Evolutionary conservation across 768 basidiomycete species (phyloP).

Genomic region (Gyrodon lividus): DNA sequence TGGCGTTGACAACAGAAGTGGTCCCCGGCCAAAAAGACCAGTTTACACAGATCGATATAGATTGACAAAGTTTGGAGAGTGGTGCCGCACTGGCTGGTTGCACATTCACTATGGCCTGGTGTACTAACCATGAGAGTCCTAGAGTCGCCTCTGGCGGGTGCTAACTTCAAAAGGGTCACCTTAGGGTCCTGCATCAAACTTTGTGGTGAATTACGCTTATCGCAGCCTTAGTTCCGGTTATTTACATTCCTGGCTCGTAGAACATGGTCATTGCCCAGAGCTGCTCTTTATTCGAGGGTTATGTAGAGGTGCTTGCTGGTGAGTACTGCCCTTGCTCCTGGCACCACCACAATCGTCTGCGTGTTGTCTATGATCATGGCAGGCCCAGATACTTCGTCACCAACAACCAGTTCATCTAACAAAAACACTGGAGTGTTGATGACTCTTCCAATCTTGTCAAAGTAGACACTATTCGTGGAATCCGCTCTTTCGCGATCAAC

Average conservation of each 20-base stretch:
- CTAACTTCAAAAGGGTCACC: too few species aligned
- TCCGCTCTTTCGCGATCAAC: slow-evolving; percentile 46
- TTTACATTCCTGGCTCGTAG: neutral
- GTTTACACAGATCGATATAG: too few species aligned
- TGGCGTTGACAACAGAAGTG: too few species aligned
- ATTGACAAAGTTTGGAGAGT: too few species aligned
- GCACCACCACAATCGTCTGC: slow-evolving; percentile 89
- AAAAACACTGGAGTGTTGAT: slow-evolving; percentile 78
- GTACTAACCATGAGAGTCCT: too few species aligned
- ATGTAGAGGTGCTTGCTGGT: slow-evolving; percentile 68
- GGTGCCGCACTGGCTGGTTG: too few species aligned
- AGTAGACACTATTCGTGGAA: slow-evolving; percentile 69
- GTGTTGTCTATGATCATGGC: slow-evolving; percentile 95
- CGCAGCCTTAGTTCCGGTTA: neutral
- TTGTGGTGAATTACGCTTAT: too few species aligned
- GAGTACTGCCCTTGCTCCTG: slow-evolving; percentile 63
- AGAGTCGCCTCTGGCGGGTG: too few species aligned
- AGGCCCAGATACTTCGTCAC: slow-evolving; percentile 77
- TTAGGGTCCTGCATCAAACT: too few species aligned
- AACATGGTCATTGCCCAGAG: neutral
- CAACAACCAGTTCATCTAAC: slow-evolving; percentile 62
- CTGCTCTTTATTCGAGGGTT: slow-evolving; percentile 34
- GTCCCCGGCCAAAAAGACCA: too few species aligned
- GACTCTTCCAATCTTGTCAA: slow-evolving; percentile 75
- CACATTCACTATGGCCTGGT: too few species aligned